Evolutionary conservation across 2,329 filamentous ascomycete genomes (phyloP).

Genomic region (Botrytis byssoidea): DNA sequence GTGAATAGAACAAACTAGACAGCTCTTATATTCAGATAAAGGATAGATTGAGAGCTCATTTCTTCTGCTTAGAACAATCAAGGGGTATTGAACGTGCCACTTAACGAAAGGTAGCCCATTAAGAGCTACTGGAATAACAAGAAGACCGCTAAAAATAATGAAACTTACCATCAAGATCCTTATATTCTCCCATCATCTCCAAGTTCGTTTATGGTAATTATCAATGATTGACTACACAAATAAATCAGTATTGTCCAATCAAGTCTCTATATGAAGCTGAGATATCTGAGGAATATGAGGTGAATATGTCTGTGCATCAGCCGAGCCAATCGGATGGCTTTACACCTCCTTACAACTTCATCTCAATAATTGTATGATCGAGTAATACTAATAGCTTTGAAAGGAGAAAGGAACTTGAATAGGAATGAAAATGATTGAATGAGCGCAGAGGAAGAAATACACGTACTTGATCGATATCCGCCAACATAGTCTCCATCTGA

Average conservation of each 20-base stretch:
- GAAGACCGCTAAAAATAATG: not conserved
- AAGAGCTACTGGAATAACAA: not conserved
- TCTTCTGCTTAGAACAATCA: not conserved
- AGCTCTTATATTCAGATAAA: not conserved
- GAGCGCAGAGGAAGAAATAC: not conserved
- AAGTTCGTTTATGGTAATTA: not conserved
- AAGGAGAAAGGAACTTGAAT: not conserved
- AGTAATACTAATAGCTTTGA: not conserved
- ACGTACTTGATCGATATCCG: not conserved
- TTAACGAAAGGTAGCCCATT: not conserved
- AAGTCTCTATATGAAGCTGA: not conserved
- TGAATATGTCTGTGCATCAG: not conserved
- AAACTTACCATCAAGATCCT: not conserved
- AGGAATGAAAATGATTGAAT: not conserved
- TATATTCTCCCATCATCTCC: no score
- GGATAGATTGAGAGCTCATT: rapidly evolving
- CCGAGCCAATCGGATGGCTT: not conserved
- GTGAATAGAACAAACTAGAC: not conserved
- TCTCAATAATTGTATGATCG: not conserved
- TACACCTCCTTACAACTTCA: not conserved
- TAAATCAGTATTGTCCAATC: not conserved
- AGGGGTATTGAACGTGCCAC: not conserved
- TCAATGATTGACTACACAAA: not conserved
- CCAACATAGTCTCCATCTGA: not conserved
- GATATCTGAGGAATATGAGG: not conserved